Base-by-base conservation (phyloP, 192 early-diverging fungal species). In the Lunasporangiospora selenospora region DNA sequence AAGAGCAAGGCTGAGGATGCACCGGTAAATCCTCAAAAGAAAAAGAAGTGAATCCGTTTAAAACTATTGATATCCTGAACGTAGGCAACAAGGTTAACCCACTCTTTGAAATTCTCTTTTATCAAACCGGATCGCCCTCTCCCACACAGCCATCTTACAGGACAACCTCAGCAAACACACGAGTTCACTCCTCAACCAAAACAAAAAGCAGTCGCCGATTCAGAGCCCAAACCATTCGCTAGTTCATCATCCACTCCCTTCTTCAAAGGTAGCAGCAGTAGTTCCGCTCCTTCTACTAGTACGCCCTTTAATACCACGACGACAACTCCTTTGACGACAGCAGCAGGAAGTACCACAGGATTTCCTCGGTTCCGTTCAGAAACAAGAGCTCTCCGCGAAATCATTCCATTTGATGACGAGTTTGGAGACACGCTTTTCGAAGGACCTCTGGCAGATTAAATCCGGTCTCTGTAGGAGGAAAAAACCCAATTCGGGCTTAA, bases 111-210 rank as follows among this genome's bases (percentile, higher is more conserved):
- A n/a, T n/a, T n/a, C n/a, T n/a, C n/a, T n/a, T n/a, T n/a, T n/a
- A n/a, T n/a, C n/a, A n/a, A n/a, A n/a, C n/a, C n/a, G n/a, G n/a
- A n/a, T n/a, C n/a, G n/a, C n/a, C n/a, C n/a, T n/a, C n/a, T n/a
- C n/a, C n/a, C n/a, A n/a, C 16, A 2, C 45, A 73, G 69, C 11
- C 69, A 73, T 40, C 31, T 73, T 6, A 73, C 69, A 63, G 69
- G 69, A 26, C 54, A 61, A 33, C 60, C 69, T 1, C 69, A 73
- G 24, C 61, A 48, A 19, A 47, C 38, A 4, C 55, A 62, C 27
- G 55, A 58, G 6, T 44, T 58, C 16, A 41, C 69, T 4, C 67
- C 67, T 43, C 23, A 53, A 67, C 15, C 45, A 40, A 32, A 57
- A 58, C 13, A 43, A 52, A 18, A 66, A 48, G 46, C 26, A 48